Evolutionary conservation across 2,329 filamentous ascomycete species (phyloP).

Genomic region (Diaporthe citrichinensis): DNA sequence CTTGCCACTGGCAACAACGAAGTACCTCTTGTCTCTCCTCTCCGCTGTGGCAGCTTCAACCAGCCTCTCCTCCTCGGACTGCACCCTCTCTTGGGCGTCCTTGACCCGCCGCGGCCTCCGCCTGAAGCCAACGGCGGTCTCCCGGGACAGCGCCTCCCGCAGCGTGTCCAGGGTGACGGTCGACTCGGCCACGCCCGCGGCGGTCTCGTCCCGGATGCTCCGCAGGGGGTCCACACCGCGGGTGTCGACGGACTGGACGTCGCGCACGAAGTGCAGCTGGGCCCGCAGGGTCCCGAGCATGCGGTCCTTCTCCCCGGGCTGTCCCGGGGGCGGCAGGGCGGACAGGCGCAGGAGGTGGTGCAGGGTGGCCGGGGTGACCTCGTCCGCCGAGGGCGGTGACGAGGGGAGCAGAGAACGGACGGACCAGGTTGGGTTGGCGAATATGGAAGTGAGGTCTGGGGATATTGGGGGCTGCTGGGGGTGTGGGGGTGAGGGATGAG

Average conservation of each 20-base stretch:
- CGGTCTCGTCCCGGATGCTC: slow-evolving; percentile 86
- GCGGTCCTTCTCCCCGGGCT: slow-evolving; percentile 71
- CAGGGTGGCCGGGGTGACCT: slow-evolving; percentile 77
- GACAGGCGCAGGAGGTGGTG: slow-evolving; percentile 90
- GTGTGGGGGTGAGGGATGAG: neutral
- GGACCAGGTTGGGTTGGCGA: slow-evolving; percentile 86
- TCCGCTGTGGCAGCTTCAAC: slow-evolving; percentile 50
- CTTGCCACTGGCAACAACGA: slow-evolving; percentile 79
- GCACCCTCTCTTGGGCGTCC: slow-evolving; percentile 35
- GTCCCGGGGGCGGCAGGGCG: slow-evolving; percentile 81
- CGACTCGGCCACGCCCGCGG: slow-evolving; percentile 65
- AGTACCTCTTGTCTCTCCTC: slow-evolving; percentile 79
- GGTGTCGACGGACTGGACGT: slow-evolving; percentile 86
- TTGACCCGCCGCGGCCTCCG: slow-evolving; percentile 57
- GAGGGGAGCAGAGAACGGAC: slow-evolving; percentile 79
- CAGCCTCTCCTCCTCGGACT: slow-evolving; percentile 45
- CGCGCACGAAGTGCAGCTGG: slow-evolving; percentile 91
- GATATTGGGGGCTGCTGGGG: neutral
- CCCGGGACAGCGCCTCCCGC: slow-evolving; percentile 68
- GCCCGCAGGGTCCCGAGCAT: slow-evolving; percentile 83
- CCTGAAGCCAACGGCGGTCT: slow-evolving; percentile 72
- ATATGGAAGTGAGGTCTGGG: slow-evolving; percentile 52
- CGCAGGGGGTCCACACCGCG: slow-evolving; percentile 79
- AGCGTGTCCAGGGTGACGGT: slow-evolving; percentile 73
- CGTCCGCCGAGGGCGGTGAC: slow-evolving; percentile 44